Conservation (phyloP, 805 yeast species). For the Suhomyces emberorum region DNA sequence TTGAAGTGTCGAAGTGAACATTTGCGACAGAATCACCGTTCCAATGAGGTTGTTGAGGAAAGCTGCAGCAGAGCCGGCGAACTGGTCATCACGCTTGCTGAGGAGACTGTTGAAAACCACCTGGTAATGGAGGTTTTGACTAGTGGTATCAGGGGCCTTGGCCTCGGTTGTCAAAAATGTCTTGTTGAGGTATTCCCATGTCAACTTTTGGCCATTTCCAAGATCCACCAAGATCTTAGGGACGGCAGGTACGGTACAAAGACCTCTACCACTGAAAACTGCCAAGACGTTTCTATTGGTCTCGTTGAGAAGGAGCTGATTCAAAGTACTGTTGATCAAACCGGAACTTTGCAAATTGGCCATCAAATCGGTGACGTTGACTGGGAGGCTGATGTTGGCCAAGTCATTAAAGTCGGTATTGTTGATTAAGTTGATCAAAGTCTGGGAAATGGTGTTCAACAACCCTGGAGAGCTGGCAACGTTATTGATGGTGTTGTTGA, state of each 20-base stretch:
- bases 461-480: slow-evolving; percentile 29
- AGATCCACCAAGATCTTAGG: slow-evolving; percentile 26
- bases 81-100: slow-evolving; percentile 9
- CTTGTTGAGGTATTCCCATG: slow-evolving; percentile 30
- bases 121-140: slow-evolving; percentile 2
- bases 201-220: slow-evolving; percentile 30
- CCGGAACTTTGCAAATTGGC: slow-evolving; percentile 23
- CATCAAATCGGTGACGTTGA: slow-evolving; percentile 24
- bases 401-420: too few relatives aligned
- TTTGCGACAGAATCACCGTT: slow-evolving; percentile 4
- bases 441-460: slow-evolving; percentile 26
- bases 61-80: slow-evolving; percentile 29
- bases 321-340: slow-evolving; percentile 22
- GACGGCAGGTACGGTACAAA: slow-evolving; percentile 28
- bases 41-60: slow-evolving; percentile 29
- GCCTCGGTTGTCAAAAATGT: slow-evolving; percentile 25
- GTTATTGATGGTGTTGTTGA: slow-evolving; percentile 22
- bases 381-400: slow-evolving; percentile 1
- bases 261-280: slow-evolving; percentile 22
- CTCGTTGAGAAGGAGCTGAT: slow-evolving; percentile 27
- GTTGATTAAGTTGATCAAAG: slow-evolving; percentile 9
- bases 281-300: slow-evolving; percentile 25
- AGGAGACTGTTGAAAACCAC: background rate
- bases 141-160: slow-evolving; percentile 17
- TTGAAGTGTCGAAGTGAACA: slow-evolving; percentile 14